phyloP scores from a whole-genome alignment of 306 rosid species.

The Neltuma alba region DNA sequence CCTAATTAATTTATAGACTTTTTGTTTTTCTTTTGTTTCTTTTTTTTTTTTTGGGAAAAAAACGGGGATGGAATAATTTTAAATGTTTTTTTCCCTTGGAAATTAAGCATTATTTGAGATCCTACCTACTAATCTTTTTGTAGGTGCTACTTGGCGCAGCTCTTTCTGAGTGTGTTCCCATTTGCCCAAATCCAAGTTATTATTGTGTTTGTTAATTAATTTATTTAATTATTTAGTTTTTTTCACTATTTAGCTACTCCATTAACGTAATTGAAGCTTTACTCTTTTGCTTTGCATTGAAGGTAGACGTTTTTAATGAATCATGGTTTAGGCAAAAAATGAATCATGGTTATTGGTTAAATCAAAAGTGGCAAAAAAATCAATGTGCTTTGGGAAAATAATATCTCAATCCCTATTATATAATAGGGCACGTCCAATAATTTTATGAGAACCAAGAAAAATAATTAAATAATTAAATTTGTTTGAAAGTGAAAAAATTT shows the following conservation, averaged over 20 bases:
- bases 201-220: not conserved
- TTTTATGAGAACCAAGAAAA: no score
- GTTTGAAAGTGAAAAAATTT: no score
- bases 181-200: not conserved
- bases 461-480: no score
- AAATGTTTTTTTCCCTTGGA: constrained; percentile 7
- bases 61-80: no score
- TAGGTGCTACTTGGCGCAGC: constrained; percentile 21
- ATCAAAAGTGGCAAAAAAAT: no score
- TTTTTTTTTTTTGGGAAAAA: not conserved
- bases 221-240: no score
- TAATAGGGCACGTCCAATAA: no score
- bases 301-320: no score
- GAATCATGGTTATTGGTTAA: no score
- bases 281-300: not conserved
- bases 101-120: constrained; percentile 41
- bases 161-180: not conserved
- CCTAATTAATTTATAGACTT: constrained; percentile 7
- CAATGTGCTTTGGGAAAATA: not conserved
- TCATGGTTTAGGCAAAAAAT: no score
- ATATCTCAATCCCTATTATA: no score
- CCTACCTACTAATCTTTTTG: constrained; percentile 32
- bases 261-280: constrained; percentile 6
- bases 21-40: not conserved
- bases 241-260: not conserved